Evolutionary conservation across 2,329 filamentous ascomycete species (phyloP), one percentile per base, ranked within the genome.

Genomic region (Juglanconis sp.): DNA sequence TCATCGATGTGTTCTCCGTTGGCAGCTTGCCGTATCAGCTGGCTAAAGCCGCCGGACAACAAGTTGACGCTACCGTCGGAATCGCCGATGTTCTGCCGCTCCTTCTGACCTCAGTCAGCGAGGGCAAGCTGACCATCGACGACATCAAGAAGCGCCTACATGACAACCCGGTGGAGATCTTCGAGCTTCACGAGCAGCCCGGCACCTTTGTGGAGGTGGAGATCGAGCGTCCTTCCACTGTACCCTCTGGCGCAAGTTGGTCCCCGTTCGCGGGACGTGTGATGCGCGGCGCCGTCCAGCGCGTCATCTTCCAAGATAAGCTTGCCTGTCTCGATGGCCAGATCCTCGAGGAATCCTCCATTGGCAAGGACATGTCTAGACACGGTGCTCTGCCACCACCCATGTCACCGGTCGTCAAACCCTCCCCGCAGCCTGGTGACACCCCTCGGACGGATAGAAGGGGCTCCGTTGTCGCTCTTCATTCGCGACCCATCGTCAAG

Each of bases 151-250:
- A 76, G 58, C 85, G 88, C 47, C 81, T 93, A 51, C 89, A 92
- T 71, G 87, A 91, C 70, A 92, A 92, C 71, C 90, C 90, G 3
- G 90, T 89, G 77, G 83, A 84, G 70, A 92, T 93, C 68, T 93
- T 93, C 67, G 89, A 93, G 77, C 82, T 93, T 54, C 90, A 93
- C 65, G 90, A 93, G 67, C 90, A 93, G 74, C 75, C 82, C n/a
- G 87, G 87, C 61, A 87, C 88, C 42, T 85, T 84, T 5, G 81
- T 93, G 40, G 90, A 93, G 77, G 82, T 91, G 30, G 90, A 92
- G 74, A 80, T 92, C 67, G 89, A 91, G 70, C 85, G 90, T 49
- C 82, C 87, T 2, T 90, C 89, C 72, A 79, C 83, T 4, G 77
- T 88, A 59, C 74, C 83, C 53, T 72, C 74, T 60, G 72, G 77